These are phyloP conservation scores for Coemansia javaensis DNA, from an alignment of 192 early-diverging fungal species.

Conservation along the genomic window DNA sequence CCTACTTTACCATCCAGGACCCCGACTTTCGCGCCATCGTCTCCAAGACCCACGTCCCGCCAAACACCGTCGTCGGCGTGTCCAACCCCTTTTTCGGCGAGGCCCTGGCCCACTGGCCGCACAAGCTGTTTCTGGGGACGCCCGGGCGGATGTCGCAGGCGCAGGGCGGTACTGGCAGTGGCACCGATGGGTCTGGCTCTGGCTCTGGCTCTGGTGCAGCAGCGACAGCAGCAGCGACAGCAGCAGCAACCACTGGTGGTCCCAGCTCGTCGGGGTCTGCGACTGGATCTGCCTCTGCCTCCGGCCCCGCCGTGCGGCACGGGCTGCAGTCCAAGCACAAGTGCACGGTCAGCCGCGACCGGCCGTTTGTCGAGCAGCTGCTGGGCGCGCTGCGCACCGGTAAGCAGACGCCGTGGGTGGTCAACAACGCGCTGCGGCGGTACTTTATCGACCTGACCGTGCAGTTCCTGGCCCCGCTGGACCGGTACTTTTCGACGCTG, in stretches of 20 bases:
- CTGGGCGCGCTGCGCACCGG: slow-evolving; percentile 68
- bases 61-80: slow-evolving; percentile 83
- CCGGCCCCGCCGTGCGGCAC: too few species aligned
- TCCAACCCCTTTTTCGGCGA: slow-evolving; percentile 94
- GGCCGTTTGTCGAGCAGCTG: slow-evolving; percentile 70
- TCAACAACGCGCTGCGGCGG: slow-evolving; percentile 89
- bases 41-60: slow-evolving; percentile 59
- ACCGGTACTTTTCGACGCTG: slow-evolving; percentile 86
- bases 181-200: too few species aligned
- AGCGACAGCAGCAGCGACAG: slow-evolving; percentile 2
- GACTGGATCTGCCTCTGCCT: too few species aligned
- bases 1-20: slow-evolving; percentile 97
- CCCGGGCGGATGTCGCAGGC: slow-evolving; percentile 45
- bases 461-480: slow-evolving; percentile 90
- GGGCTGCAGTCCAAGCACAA: slow-evolving; percentile 58
- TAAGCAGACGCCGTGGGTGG: slow-evolving; percentile 62
- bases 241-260: neutral
- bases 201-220: too few species aligned
- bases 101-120: slow-evolving; percentile 88
- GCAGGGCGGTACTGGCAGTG: slow-evolving; percentile 17
- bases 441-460: slow-evolving; percentile 93
- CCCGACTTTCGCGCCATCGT: slow-evolving; percentile 71
- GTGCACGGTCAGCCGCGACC: slow-evolving; percentile 77
- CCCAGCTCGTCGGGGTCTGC: too few species aligned
- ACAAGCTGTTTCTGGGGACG: slow-evolving; percentile 65